These are phyloP conservation scores for Lipomyces yamadae DNA, from an alignment of 805 yeast genomes.

Conservation along the genomic window DNA sequence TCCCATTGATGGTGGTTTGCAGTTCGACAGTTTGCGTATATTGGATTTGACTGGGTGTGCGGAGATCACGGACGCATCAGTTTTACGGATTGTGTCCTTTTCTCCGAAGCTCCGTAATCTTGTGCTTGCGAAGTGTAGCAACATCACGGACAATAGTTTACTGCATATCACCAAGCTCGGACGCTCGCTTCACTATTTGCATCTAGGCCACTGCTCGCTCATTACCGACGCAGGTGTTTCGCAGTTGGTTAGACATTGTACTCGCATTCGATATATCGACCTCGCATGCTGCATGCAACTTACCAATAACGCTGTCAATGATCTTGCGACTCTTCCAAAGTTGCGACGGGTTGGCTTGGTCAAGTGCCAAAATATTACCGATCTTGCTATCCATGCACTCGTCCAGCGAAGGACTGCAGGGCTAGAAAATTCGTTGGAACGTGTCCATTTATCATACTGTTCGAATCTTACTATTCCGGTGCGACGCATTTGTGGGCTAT, in stretches of 20 bases:
- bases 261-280: conserved; percentile 87
- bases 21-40: conserved; percentile 68
- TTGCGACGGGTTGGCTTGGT: conserved; percentile 91
- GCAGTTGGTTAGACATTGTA: conserved; percentile 73
- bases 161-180: conserved; percentile 74
- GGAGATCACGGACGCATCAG: conserved; percentile 76
- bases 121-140: conserved; percentile 84
- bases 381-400: conserved; percentile 75
- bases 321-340: conserved; percentile 74
- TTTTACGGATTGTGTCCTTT: conserved; percentile 68
- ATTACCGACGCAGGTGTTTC: conserved; percentile 89
- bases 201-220: conserved; percentile 89
- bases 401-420: conserved; percentile 59
- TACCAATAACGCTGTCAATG: conserved; percentile 80
- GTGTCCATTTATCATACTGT: conserved; percentile 93
- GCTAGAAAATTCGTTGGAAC: conserved; percentile 79
- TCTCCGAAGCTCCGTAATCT: conserved; percentile 90
- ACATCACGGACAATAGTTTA: conserved; percentile 80
- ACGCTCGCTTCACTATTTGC: conserved; percentile 81
- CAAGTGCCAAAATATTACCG: conserved; percentile 86
- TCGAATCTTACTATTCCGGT: conserved; percentile 68
- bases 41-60: conserved; percentile 85
- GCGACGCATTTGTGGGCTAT: background rate
- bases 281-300: conserved; percentile 91
- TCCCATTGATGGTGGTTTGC: conserved; percentile 14